These are phyloP conservation scores for Rhodotorula mucilaginosa DNA, from an alignment of 1,284 basidiomycete species.

Conservation along the genomic window DNA sequence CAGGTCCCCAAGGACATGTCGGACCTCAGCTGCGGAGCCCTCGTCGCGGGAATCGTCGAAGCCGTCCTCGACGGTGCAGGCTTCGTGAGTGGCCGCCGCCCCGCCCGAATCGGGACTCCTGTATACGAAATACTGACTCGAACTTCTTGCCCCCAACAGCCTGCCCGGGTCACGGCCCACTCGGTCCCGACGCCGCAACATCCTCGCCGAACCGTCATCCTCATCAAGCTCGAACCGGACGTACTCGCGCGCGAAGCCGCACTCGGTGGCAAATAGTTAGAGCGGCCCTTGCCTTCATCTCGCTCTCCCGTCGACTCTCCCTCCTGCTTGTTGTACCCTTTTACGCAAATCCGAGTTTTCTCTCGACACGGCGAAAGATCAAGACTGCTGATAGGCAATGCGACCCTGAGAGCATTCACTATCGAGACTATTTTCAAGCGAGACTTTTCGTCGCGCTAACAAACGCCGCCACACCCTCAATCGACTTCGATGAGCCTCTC, in stretches of 20 bases:
- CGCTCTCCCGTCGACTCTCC: too few relatives aligned
- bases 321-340: conserved; percentile 2
- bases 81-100: conserved; percentile 65
- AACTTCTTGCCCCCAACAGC: conserved; percentile 57
- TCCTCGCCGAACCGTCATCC: conserved; percentile 81
- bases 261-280: conserved; percentile 20
- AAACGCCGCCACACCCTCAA: not conserved
- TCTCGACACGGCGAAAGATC: too few relatives aligned
- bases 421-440: not conserved
- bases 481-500: conserved; percentile 10
- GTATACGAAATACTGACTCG: too few relatives aligned
- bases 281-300: not conserved
- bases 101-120: not conserved
- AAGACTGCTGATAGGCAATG: too few relatives aligned
- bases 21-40: conserved; percentile 89
- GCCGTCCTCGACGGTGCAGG: conserved; percentile 92
- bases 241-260: conserved; percentile 37
- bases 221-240: conserved; percentile 80
- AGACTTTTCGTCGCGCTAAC: too few relatives aligned
- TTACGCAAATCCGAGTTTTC: not conserved
- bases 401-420: too few relatives aligned
- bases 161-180: conserved; percentile 94
- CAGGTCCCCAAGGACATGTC: conserved; percentile 92
- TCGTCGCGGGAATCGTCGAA: conserved; percentile 95
- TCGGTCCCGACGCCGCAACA: conserved; percentile 77